Base-by-base conservation (phyloP, 176 grass and related monocot species). In the Phoenix dactylifera region DNA sequence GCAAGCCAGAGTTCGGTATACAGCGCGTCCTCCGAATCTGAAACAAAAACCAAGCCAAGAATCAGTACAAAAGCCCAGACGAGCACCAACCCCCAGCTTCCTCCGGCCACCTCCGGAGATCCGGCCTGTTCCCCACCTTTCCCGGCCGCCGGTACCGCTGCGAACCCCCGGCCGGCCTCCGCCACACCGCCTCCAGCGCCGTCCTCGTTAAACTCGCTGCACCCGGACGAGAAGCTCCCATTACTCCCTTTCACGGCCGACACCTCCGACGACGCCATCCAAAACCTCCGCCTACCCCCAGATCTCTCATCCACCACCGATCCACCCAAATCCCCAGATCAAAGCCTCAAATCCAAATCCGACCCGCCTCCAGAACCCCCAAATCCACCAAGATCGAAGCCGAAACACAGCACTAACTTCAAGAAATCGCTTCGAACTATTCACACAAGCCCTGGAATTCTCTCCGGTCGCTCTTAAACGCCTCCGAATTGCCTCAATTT, bases 1-100 rank as follows among this genome's bases (percentile, higher is more conserved):
- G 87, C 83, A 64, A 65, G 76, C 91, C 91, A 95, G 54, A 95
- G 76, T 79, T 95, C 91, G 67, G 72, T 69, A 74, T 74, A 95
- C 62, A 95, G 59, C 72, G 59, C 77, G 6, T 82, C 80, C 60
- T 80, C 70, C 70, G 65, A 16, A 22, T 56, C 70, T 73, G 59
- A 12, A 55, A 62, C 49, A 44, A 63, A 39, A 54, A 18, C 17
- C 26, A 54, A 5, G 44, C 49, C 25, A 63, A 23, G 19, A 30
- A 73, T 68, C 24, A 63, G 63, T n/a, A 63, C 15, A 20, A 18
- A 15, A 67, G 22, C 15, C 10, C 39, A 20, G 49, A 25, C 18
- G 48, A 3, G 16, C 3, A 52, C 24, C 60, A 19, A 24, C 35
- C 35, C 35, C 35, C 35, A 16, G 18, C 15, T 51, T 49, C 4